Evolutionary conservation across 768 basidiomycete species (phyloP), one percentile per base, ranked within the genome.

Genomic region (Sutorius australiensis): DNA sequence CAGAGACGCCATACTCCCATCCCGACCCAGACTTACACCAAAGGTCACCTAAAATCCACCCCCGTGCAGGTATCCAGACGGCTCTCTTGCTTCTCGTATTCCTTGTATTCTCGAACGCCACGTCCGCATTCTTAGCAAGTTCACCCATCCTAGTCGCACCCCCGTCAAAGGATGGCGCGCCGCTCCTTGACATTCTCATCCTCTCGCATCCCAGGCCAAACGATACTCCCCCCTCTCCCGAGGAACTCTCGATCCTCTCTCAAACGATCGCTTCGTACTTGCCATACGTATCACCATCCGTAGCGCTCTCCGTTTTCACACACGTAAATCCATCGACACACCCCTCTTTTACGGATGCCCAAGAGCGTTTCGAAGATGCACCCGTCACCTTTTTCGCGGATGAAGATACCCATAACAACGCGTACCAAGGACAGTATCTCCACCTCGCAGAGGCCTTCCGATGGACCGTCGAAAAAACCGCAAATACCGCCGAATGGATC

Each of bases 361-460:
- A 65, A 48, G 54, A 54, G 1, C 48, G 38, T 14, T 73, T 69
- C 51, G 30, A 57, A 41, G 60, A 71, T 13, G 54, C 63, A 0
- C 54, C 61, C 3, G 28, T 61, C 40, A 54, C 48, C 2, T 69
- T 69, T 37, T 53, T 63, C 31, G 44, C 53, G 0, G 75, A 76
- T 39, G 33, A 47, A 0, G 74, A 77, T 42, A 46, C 64, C 0
- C 68, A 67, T 51, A 47, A 50, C 0, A 54, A 66, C 14, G 61
- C 59, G 6, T 27, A 42, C 16, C 43, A 60, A 16, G 72, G 70
- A 0, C 76, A 77, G 42, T 67, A 75, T 50, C 62, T 76, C 31
- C 76, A 76, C 57, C 65, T 73, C 31, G 66, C 73, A 8, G 75
- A 77, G 42, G 74, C 74, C 5, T 69, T 77, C 37, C 53, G 68